These are phyloP conservation scores for Balakata baccata DNA, from an alignment of 345 rosid genomes.

Conservation along the genomic window DNA sequence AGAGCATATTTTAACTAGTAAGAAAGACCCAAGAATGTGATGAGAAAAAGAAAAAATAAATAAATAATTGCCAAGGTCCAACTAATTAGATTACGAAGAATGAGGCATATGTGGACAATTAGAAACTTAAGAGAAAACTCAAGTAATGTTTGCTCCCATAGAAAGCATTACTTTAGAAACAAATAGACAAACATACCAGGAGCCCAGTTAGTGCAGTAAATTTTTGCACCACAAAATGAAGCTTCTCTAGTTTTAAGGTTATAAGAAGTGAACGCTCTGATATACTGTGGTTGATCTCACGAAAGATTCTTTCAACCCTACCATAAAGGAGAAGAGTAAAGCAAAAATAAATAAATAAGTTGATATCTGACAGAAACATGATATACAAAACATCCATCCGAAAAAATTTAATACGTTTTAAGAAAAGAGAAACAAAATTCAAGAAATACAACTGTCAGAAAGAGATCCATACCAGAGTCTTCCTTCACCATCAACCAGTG, in stretches of 20 bases:
- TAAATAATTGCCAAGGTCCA: background rate
- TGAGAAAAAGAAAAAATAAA: background rate
- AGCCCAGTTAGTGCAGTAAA: slow-evolving; percentile 92
- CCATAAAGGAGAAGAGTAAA: slow-evolving; percentile 17
- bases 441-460: slow-evolving; percentile 7
- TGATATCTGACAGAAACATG: background rate
- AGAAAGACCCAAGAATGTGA: background rate
- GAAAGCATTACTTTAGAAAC: background rate
- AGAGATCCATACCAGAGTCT: slow-evolving; percentile 65
- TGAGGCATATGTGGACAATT: background rate
- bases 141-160: background rate
- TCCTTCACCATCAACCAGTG: slow-evolving; percentile 90
- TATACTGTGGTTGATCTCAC: slow-evolving; percentile 78
- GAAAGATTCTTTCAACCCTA: slow-evolving; percentile 92
- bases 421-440: slow-evolving; percentile 5
- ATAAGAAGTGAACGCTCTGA: slow-evolving; percentile 58
- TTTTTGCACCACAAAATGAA: slow-evolving; percentile 71
- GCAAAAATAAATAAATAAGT: slow-evolving; percentile 13
- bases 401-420: background rate
- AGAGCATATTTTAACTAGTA: background rate
- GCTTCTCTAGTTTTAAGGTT: slow-evolving; percentile 67
- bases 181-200: slow-evolving; percentile 47
- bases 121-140: background rate
- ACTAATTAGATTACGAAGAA: background rate
- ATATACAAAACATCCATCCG: slow-evolving; percentile 14